Evolutionary conservation across 371 early-diverging fungal genomes (phyloP), one percentile per base, ranked within the genome.

Genomic region (Chytridiales sp.): DNA sequence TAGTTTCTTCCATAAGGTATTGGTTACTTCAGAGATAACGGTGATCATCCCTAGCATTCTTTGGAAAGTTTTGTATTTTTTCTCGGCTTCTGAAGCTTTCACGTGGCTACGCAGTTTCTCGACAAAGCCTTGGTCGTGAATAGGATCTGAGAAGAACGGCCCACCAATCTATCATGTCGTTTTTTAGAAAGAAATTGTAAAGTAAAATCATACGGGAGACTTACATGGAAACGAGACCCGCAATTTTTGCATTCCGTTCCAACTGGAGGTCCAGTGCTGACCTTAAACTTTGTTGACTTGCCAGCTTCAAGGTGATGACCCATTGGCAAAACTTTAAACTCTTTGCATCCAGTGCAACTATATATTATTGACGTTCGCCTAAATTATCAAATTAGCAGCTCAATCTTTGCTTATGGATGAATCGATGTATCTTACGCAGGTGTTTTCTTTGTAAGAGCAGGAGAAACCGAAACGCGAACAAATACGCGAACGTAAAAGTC

Each of bases 401-500:
- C 5, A 31, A 35, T 4, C 15, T 52, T n/a, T n/a, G n/a, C n/a
- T n/a, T n/a, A n/a, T n/a, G n/a, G n/a, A n/a, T n/a, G n/a, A n/a
- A n/a, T n/a, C n/a, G n/a, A n/a, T n/a, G n/a, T n/a, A 35, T 59
- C 62, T 63, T 82, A 87, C 88, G 86, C 82, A 9, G 92, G 87
- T 8, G 85, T 72, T 51, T 82, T 74, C 66, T 94, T 95, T 31
- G 88, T 86, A 62, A 83, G 69, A 22, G 74, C 67, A 1, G 97
- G 84, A n/a, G 86, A 89, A 26, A 85, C 82, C 55, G 80, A 76
- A 2, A 99, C 95, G n/a, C 90, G 86, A 13, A 99, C 93, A 83
- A 99, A 99, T 9, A 99, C 87, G 44, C 99, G 85, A 29, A 99
- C 83, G 75, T 99, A 99, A 70, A 97, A 99, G 80, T 99, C 99